Base-by-base conservation (phyloP, 345 rosid species). In the Pugionium dolabratum region DNA sequence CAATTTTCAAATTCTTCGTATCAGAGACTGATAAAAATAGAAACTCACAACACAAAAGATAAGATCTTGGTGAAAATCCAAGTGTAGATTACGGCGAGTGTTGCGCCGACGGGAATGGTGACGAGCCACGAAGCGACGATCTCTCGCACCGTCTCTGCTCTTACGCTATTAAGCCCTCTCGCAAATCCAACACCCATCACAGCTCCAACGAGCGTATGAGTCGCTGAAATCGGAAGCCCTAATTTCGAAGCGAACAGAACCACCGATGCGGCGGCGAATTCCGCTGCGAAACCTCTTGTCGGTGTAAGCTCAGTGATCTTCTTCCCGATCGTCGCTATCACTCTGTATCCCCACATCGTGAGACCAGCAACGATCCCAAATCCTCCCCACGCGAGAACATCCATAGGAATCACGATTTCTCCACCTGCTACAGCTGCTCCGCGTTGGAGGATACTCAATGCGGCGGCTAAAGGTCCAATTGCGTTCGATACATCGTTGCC, bases 121-220 rank as follows among this genome's bases (percentile, higher is more conserved):
- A 94, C 91, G 0, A 66, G 82, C 97, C 99, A 90, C 18, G 99
- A 94, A 59, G 81, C 78, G 69, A 85, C 96, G 7, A 94, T 94
- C 79, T 90, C 99, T 79, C 71, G 79, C 58, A 94, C 96, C 2
- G 92, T 88, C 81, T 90, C 99, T 25, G 88, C 83, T 73, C 97
- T 82, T 54, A 94, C 97, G 51, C 81, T 84, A 57, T 90, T 94
- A 44, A 90, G 85, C 18, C 99, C 99, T 51, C 99, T 84, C 0
- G 97, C 99, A 34, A 94, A 90, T 2, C 99, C 99, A 4, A 94
- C 99, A 11, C 99, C 99, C 99, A 94, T 94, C 46, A 94, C 99
- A 7, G 97, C 96, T 39, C 99, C 97, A 10, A 94, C 97, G 40
- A 90, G 73, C 3, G 99, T 94, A 60, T 90, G 99, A 0, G 97